phyloP scores from a whole-genome alignment of 257 asterid species.

The Nicotiana undulata region DNA sequence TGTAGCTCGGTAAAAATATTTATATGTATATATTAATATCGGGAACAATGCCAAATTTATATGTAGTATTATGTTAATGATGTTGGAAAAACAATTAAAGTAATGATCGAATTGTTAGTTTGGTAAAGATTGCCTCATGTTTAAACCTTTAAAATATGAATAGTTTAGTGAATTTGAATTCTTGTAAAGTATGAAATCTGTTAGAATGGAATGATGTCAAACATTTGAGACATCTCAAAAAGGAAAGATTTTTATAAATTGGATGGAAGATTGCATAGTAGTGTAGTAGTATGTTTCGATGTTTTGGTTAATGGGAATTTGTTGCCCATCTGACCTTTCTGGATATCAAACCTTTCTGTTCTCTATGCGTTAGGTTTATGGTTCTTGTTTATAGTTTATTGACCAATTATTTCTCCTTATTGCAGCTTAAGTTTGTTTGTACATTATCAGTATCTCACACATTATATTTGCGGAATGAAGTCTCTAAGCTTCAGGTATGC shows the following conservation, averaged over 20 bases:
- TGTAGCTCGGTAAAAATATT: too few relatives aligned
- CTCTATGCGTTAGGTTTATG: not conserved
- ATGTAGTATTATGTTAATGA: not conserved
- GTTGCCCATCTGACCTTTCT: not conserved
- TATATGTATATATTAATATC: too few relatives aligned
- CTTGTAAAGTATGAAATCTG: not conserved
- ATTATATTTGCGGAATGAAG: conserved; percentile 44
- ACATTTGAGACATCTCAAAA: not conserved
- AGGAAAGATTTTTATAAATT: not conserved
- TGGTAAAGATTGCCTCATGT: not conserved
- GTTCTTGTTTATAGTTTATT: not conserved
- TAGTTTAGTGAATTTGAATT: not conserved
- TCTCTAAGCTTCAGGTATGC: conserved; percentile 70
- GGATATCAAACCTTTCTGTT: not conserved
- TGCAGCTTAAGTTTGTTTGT: conserved; percentile 59
- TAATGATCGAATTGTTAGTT: not conserved
- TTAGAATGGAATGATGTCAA: not conserved
- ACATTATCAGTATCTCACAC: conserved; percentile 37
- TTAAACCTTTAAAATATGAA: not conserved
- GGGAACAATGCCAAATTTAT: not conserved
- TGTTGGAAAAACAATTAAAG: not conserved
- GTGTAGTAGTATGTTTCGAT: not conserved
- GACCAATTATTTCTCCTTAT: not conserved
- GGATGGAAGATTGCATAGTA: not conserved
- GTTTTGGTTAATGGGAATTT: not conserved